Conservation (phyloP, 106 monocot genomes). For the Apostasia shenzhenica region DNA sequence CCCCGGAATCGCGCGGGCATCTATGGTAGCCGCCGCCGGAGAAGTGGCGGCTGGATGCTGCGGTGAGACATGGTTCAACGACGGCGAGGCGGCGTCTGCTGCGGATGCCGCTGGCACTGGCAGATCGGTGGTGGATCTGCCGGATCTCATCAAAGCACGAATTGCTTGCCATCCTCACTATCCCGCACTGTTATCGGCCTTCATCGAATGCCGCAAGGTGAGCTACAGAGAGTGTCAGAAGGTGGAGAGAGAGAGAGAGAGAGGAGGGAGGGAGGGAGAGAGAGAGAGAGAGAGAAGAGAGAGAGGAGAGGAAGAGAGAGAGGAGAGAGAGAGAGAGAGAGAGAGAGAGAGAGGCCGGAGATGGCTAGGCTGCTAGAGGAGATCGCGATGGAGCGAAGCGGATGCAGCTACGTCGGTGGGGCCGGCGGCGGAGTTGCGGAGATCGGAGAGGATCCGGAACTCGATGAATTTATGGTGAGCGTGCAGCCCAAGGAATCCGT, state of each 20-base stretch:
- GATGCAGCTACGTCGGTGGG: background rate
- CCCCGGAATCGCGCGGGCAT: slow-evolving; percentile 46
- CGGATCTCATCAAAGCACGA: slow-evolving; percentile 63
- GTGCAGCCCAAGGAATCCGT: background rate
- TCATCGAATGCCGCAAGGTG: slow-evolving; percentile 64
- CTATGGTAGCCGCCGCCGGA: background rate
- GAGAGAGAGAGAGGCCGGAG: too few species aligned
- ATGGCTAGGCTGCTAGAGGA: slow-evolving; percentile 66
- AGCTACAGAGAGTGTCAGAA: too few species aligned
- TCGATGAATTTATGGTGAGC: slow-evolving; percentile 91
- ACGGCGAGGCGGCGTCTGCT: background rate
- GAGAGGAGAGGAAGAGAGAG: too few species aligned
- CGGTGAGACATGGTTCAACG: background rate
- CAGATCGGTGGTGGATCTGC: slow-evolving; percentile 19
- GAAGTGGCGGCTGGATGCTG: background rate
- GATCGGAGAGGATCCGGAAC: slow-evolving; percentile 85
- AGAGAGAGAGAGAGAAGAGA: slow-evolving; percentile 6
- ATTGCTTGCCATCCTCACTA: slow-evolving; percentile 78
- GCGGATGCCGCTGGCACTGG: background rate
- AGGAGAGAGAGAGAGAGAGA: too few species aligned
- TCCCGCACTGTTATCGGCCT: slow-evolving; percentile 72
- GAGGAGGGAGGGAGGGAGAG: background rate
- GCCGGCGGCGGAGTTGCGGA: background rate
- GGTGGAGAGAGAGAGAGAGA: background rate
- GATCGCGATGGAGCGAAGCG: slow-evolving; percentile 29